Percentiles rank a stretch among this genome's conserved stretches.
Evolutionary conservation across 1,284 basidiomycete genomes (phyloP).

Genomic region (Tilletiopsis washingtonensis): DNA sequence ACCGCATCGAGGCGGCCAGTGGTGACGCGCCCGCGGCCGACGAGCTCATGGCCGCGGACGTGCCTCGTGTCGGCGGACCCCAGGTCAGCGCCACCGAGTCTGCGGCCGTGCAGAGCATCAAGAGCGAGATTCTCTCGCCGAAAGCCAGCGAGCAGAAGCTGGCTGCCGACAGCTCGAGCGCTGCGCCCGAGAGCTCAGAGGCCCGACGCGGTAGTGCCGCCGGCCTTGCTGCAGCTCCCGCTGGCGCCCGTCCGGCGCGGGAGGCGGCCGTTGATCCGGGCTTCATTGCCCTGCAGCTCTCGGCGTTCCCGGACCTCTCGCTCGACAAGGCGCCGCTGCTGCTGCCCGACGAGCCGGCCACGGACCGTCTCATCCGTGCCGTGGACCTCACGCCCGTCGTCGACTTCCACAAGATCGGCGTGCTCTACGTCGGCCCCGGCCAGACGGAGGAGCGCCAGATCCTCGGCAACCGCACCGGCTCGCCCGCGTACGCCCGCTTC

Average conservation of each 20-base stretch:
- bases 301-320: conserved; percentile 49
- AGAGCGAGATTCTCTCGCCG: conserved; percentile 19
- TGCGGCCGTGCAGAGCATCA: conserved; percentile 20
- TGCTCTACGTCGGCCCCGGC: conserved; percentile 88
- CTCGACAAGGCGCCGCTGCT: conserved; percentile 47
- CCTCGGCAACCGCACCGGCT: conserved; percentile 81
- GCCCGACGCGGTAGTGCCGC: background rate
- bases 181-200: background rate
- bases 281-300: conserved; percentile 79
- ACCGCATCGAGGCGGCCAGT: background rate
- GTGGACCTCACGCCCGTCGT: conserved; percentile 88
- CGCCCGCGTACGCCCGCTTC: conserved; percentile 88
- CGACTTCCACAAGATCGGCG: conserved; percentile 93
- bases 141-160: background rate
- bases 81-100: background rate
- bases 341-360: conserved; percentile 52
- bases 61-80: background rate
- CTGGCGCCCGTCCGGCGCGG: background rate
- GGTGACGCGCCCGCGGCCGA: background rate
- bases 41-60: background rate
- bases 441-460: conserved; percentile 81
- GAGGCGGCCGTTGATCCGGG: conserved; percentile 63
- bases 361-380: conserved; percentile 61
- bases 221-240: background rate
- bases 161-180: background rate